These are phyloP conservation scores for Lycium barbarum DNA, from an alignment of 257 asterid species.

Conservation along the genomic window DNA sequence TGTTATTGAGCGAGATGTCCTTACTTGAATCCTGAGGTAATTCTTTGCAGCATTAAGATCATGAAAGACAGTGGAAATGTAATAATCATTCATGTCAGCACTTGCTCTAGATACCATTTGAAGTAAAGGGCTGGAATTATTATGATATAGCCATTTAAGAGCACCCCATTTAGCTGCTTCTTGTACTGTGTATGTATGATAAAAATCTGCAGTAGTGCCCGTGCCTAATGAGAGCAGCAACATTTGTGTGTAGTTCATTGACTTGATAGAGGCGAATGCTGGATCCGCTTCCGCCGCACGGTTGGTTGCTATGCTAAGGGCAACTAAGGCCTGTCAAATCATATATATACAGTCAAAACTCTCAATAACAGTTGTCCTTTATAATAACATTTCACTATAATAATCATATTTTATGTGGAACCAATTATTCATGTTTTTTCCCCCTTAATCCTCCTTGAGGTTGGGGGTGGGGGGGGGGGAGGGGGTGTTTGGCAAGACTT, in stretches of 20 bases:
- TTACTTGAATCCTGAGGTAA: slow-evolving; percentile 37
- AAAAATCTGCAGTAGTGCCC: background rate
- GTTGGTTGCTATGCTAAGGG: slow-evolving; percentile 14
- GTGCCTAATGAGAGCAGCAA: slow-evolving; percentile 34
- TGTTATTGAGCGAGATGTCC: background rate
- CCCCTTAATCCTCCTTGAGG: too few species aligned
- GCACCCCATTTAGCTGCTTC: slow-evolving; percentile 32
- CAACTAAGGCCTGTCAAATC: slow-evolving; percentile 27
- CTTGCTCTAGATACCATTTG: slow-evolving; percentile 18
- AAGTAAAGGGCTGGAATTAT: background rate
- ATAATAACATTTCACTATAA: too few species aligned
- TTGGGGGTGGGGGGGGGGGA: too few species aligned
- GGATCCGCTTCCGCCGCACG: background rate
- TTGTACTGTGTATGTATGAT: background rate
- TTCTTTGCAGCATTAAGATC: slow-evolving; percentile 14
- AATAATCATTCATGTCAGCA: background rate
- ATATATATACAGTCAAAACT: too few species aligned
- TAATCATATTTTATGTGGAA: too few species aligned
- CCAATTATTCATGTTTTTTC: too few species aligned
- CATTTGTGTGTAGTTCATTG: background rate
- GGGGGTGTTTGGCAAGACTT: too few species aligned
- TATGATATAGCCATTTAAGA: slow-evolving; percentile 24
- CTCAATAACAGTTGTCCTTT: too few species aligned
- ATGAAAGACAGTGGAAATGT: background rate
- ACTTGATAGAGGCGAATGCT: background rate